Evolutionary conservation across 352 stramenopile genomes (phyloP), one percentile per base, ranked within the genome.

Genomic region (Bremia lactucae): DNA sequence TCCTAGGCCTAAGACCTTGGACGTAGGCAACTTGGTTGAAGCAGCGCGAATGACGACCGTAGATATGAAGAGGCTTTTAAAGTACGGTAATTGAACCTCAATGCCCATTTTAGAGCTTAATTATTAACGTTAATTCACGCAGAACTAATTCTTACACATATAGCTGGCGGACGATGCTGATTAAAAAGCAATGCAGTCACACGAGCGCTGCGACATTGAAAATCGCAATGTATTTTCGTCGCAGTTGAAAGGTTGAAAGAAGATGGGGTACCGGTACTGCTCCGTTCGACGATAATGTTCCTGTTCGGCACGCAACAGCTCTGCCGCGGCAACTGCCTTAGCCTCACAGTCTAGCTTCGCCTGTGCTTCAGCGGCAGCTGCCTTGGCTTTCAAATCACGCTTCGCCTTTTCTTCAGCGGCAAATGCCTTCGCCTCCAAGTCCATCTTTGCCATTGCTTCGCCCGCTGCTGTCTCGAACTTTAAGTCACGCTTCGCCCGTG

Each of bases 191-290:
- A 61, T 50, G 21, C 36, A 36, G 14, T 45, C 43, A 36, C 50
- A 51, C 18, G 22, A 23, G 4, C 42, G 33, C 25, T 40, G 34
- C 13, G 41, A 33, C 23, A 57, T 38, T 6, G 50, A 61, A 34
- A 54, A 63, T 6, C 52, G 36, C 13, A 48, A 63, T 21, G 48
- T 59, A 15, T 41, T 42, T 6, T 62, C 39, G 36, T 52, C 35
- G 40, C 58, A 68, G 33, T 52, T 55, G 36, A 68, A 65, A 1
- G 22, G 23, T 35, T 62, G 52, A 26, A 70, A 70, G 42, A 66
- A 70, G 4, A 70, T 43, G 0, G 60, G 60, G 36, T 60, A 49
- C 8, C 52, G 42, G 41, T 70, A 70, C 0, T 8, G 42, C 29
- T 45, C 45, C 26, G 67, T 36, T 7, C 57, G 53, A 37, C 48